Evolutionary conservation across 176 grass and related monocot species (phyloP).

Genomic region (Bonia amplexicaulis): DNA sequence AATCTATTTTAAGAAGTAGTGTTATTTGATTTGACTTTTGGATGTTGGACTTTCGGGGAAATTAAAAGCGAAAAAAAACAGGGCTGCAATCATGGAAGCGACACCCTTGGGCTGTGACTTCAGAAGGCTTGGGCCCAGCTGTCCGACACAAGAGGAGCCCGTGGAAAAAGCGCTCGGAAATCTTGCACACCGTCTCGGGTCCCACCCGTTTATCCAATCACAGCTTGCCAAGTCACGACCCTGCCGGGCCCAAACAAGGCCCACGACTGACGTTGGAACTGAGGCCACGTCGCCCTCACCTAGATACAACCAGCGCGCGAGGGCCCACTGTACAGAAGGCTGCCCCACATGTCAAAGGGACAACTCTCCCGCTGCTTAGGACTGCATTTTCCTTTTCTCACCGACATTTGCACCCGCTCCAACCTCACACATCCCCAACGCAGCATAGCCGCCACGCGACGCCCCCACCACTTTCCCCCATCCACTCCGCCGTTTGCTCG

Average conservation of each 20-base stretch:
- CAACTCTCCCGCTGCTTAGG: not conserved
- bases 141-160: not conserved
- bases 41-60: too few relatives aligned
- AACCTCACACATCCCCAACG: not conserved
- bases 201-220: not conserved
- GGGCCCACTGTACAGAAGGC: not conserved
- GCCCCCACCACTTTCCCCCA: not conserved
- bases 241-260: not conserved
- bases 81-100: not conserved
- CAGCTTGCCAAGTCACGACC: too few relatives aligned
- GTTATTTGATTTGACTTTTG: too few relatives aligned
- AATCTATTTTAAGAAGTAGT: too few relatives aligned
- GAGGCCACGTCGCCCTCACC: constrained; percentile 27
- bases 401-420: constrained; percentile 12
- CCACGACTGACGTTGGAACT: not conserved
- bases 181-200: not conserved
- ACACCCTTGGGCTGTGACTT: not conserved
- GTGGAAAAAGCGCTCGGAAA: not conserved
- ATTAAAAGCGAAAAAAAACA: too few relatives aligned
- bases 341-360: constrained; percentile 13
- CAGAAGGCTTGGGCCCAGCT: not conserved
- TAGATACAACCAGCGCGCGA: not conserved
- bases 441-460: constrained; percentile 28
- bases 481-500: constrained; percentile 6
- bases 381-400: constrained; percentile 22